Evolutionary conservation across 2,329 filamentous ascomycete genomes (phyloP).

Genomic region (Claviceps arundinis): DNA sequence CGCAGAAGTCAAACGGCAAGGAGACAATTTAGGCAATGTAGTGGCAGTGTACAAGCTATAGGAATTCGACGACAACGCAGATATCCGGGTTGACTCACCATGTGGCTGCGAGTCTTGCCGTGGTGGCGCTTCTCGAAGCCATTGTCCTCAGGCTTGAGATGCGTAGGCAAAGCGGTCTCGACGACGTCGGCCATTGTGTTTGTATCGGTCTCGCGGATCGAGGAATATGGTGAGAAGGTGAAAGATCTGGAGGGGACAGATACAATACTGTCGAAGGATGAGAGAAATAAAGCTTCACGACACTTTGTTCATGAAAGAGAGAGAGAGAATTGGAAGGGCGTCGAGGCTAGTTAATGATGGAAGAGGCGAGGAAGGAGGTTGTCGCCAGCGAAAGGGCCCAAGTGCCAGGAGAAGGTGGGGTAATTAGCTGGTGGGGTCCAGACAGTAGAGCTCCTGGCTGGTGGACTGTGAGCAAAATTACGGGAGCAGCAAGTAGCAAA

Average conservation of each 20-base stretch:
- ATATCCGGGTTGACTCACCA: constrained; percentile 45
- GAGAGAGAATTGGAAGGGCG: neutral
- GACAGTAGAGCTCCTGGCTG: neutral
- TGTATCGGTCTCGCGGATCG: constrained; percentile 6
- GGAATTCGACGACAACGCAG: no score
- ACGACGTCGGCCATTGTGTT: constrained; percentile 53
- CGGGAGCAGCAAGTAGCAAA: neutral
- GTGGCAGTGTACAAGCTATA: neutral
- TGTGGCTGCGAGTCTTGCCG: constrained; percentile 75
- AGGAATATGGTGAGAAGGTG: neutral
- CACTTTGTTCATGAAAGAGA: neutral
- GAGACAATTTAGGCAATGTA: neutral
- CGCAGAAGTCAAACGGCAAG: neutral
- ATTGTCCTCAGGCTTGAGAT: constrained; percentile 55
- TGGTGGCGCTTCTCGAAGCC: constrained; percentile 55
- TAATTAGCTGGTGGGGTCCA: constrained; percentile 1
- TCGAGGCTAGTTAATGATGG: neutral
- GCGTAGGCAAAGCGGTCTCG: constrained; percentile 68
- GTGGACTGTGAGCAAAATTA: neutral
- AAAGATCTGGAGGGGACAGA: neutral
- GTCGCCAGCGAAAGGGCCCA: neutral
- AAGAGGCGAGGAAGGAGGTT: constrained; percentile 1
- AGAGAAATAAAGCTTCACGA: neutral
- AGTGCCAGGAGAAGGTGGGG: constrained; percentile 4
- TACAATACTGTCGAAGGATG: neutral